These are phyloP conservation scores for Aureobasidium melanogenum DNA, from an alignment of 2,329 filamentous ascomycete species.

Conservation along the genomic window DNA sequence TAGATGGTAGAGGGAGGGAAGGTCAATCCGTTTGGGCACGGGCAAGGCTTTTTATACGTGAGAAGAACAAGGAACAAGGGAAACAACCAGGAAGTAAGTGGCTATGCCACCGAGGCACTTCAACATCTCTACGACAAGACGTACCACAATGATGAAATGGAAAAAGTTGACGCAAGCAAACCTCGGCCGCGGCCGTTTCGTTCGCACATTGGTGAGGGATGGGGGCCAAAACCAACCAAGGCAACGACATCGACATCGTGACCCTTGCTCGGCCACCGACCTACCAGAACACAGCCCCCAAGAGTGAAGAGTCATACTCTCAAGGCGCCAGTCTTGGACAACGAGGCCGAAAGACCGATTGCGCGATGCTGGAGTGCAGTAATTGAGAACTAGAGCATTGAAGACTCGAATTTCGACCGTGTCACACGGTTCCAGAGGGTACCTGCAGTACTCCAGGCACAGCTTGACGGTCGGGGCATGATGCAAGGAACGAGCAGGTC, in stretches of 20 bases:
- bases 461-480: background rate
- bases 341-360: background rate
- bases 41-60: background rate
- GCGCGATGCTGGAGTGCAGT: background rate
- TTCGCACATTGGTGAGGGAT: background rate
- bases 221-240: background rate
- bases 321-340: background rate
- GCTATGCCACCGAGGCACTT: background rate
- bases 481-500: constrained; percentile 5
- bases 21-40: background rate
- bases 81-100: background rate
- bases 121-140: background rate
- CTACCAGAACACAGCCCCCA: constrained; percentile 10
- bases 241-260: constrained; percentile 3
- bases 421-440: background rate
- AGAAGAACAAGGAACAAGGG: background rate
- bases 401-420: background rate
- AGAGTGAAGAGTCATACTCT: constrained; percentile 1
- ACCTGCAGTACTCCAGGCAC: constrained; percentile 9
- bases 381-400: background rate
- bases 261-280: constrained; percentile 4
- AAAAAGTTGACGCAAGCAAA: background rate
- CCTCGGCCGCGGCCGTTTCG: constrained; percentile 1
- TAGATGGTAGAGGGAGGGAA: background rate
- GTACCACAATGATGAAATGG: background rate